Evolutionary conservation across 2,329 filamentous ascomycete species (phyloP), one percentile per base, ranked within the genome.

Genomic region (Geosmithia putterillii): DNA sequence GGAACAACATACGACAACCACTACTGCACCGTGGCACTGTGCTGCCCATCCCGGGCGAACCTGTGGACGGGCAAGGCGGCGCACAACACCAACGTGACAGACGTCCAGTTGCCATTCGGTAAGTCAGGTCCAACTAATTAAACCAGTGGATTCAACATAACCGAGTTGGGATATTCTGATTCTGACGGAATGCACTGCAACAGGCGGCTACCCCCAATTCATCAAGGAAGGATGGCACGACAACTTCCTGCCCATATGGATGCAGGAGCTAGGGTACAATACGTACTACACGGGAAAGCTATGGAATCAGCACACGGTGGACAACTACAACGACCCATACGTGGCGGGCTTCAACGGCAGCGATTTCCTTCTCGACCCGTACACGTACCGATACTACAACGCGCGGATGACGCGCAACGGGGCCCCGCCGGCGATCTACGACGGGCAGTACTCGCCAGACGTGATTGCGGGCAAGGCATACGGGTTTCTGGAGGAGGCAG

Each of bases 331-430:
- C 47, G 59, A 63, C n/a, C 70, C 76, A 0, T 67, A 63, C 45
- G 63, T 71, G 0, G 65, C 61, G 3, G 79, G 77, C 1, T 82
- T 71, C 60, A 79, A 68, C 20, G 66, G 65, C 0, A 76, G 74
- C 1, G 57, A 63, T 41, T 69, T 81, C 48, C 61, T 83, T 1
- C 62, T 83, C 1, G 79, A 85, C 47, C 80, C 81, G 0, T 73
- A 69, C 48, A 85, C 81, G 0, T 86, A 86, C 54, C 63, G 73
- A 23, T 86, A 85, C 54, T 65, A 77, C 18, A 83, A 85, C 53
- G 66, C 74, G 1, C 79, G 71, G 7, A 81, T 77, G 54, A 73
- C 80, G 47, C 67, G 74, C 9, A 80, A 85, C 50, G 59, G 65
- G 0, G 69, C 77, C 2, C 52, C 63, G 0, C 75, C 75, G 0